Evolutionary conservation across 2,329 filamentous ascomycete genomes (phyloP), one percentile per base, ranked within the genome.

Genomic region (Phyllosticta paracitricarpa): DNA sequence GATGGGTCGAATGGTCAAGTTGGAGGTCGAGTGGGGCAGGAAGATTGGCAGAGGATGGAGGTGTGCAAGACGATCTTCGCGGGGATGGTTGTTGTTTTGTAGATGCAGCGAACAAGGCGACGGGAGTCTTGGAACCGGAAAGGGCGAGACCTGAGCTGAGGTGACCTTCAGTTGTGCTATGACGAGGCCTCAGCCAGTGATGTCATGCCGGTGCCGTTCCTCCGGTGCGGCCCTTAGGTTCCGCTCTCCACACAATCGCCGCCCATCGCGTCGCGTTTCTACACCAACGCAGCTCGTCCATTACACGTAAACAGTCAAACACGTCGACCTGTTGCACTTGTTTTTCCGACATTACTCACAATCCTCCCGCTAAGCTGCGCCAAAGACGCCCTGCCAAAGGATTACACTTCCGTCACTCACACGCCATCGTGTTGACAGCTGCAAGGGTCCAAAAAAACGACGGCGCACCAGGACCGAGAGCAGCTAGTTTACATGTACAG

Each of bases 61-160:
- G 55, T 53, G 56, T 61, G 19, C 19, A 51, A 14, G 52, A 9
- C 2, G 52, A 61, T 55, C 51, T 61, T 57, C 17, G 51, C 59
- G 54, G 26, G 33, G 59, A 53, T 57, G 59, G 30, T 25, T 54
- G 33, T 26, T 19, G 56, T 57, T 61, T 57, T 61, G 59, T 57
- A 57, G 59, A 33, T 54, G 51, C 6, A 54, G 51, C 14, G n/a
- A 35, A 51, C 28, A 26, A 14, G 55, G 12, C 51, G 35, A 40
- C 17, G 40, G 6, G 14, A 48, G 40, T 48, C 40, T 48, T 48
- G 40, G 40, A 48, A 48, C 40, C 40, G 40, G 40, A 48, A 48
- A 48, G 40, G 40, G 40, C 40, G 40, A 48, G 40, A n/a, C 40
- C 40, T 48, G 40, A 48, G 14, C 40, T 48, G 40, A 22, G 19